Base-by-base conservation (phyloP, 192 early-diverging fungal species). In the Coemansia sp. region DNA sequence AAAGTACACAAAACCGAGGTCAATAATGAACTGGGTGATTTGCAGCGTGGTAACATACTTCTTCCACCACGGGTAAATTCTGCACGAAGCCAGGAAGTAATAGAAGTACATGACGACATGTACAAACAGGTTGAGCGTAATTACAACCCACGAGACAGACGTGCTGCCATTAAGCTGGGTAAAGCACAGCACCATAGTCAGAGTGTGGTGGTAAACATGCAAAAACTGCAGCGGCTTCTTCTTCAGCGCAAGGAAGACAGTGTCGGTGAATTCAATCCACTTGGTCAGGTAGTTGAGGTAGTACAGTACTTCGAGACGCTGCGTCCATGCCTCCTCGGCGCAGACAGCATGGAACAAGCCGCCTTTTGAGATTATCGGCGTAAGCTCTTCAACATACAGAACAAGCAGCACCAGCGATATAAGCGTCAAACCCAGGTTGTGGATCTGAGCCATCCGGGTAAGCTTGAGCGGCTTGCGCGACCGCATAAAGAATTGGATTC, bases 71-170 rank as follows among this genome's bases (percentile, higher is more conserved):
- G 91, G 87, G 67, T 84, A 79, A 70, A 88, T 88, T 37, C 89
- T 84, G 49, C 85, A 82, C 53, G 89, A 89, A 11, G 90, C 88
- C 60, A 87, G 88, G 83, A 88, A 89, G 76, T 93, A 93, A 82
- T 92, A 93, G 72, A 89, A 92, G 84, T 93, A 93, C 94, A 96
- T 96, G 58, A 93, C 73, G 56, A 94, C 91, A 67, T 96, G 94
- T 19, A 96, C 91, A 60, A 84, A 84, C 75, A 94, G 84, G 83
- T 96, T 95, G 43, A 95, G 79, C 55, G 81, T 81, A 61, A 95
- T 78, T 29, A 74, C 72, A 19, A 83, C 81, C 72, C 75, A 83
- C 22, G 81, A 83, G 19, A 93, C 89, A 14, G 90, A 85, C 29
- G 89, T 89, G 35, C 60, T 61, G 4, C 91, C 90, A 50, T 83